Evolutionary conservation across 345 rosid species (phyloP), one percentile per base, ranked within the genome.

Genomic region (Cardamine occulta): DNA sequence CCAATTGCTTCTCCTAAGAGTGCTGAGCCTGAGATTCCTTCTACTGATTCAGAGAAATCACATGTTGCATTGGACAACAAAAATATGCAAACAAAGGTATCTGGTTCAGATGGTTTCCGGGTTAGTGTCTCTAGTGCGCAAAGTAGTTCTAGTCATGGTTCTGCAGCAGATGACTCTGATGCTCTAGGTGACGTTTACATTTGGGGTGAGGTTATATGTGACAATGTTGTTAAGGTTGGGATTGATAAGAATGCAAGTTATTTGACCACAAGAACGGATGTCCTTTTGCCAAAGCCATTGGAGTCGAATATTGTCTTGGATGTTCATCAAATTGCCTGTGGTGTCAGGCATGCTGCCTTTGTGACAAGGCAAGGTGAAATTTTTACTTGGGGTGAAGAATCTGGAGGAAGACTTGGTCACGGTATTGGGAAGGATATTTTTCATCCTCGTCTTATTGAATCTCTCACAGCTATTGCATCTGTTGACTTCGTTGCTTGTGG

Each of bases 111-210:
- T 81, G 90, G 86, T 77, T 82, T 93, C 71, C 91, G 99, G 52
- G 97, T 89, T 82, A 95, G 99, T 84, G 99, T 95, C 78, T 95
- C 99, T 67, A 92, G 99, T 71, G 94, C 93, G 8, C 99, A 92
- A 74, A 95, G 98, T 84, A 88, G 92, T 66, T 95, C 97, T 58
- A 95, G 98, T 83, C 98, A 95, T 56, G 97, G 98, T 55, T 95
- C 98, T 74, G 97, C 88, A 75, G 90, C 90, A 28, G 98, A 95
- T 80, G 98, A 95, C 73, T 86, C 86, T 55, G 99, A 95, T 84
- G 99, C 99, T 60, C 72, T 91, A 80, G 98, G 99, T 23, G 99
- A 95, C 68, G 96, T 95, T 60, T 95, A 93, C 79, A 85, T 95
- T 53, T 95, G 98, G 99, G 98, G 99, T 68, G 99, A 95, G 82